Evolutionary conservation across 441 rosid species (phyloP), one percentile per base, ranked within the genome.

Genomic region (Gossypium gossypioides): DNA sequence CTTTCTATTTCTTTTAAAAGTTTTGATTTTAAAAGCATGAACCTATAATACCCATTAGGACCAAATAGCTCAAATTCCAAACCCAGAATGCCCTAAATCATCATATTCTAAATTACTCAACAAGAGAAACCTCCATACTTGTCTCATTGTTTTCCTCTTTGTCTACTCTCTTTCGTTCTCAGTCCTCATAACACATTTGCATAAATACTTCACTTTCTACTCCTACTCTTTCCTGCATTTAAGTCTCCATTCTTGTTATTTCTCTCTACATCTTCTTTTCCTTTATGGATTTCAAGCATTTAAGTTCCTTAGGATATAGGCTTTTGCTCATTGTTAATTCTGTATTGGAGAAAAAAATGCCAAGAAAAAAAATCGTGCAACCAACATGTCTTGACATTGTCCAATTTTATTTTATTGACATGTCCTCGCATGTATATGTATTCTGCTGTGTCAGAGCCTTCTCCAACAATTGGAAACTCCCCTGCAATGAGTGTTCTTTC

Each of bases 221-320:
- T 24, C 37, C 62, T 32, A 12, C 64, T 27, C 19, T 27, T 27
- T 59, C 64, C 19, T 27, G 40, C 64, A 27, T 27, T 27, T 25
- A 24, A n/a, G 42, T 29, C 64, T 25, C 8, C 19, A n/a, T 59
- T 59, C 64, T 59, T 59, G 42, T 27, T 13, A 3, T n/a, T 27
- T 59, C 21, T n/a, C 64, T 27, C 21, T 27, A 8, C 32, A n/a
- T 27, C 16, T 59, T 59, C 60, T 59, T 59, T 27, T 59, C n/a
- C 64, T 27, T 59, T 59, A 27, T 27, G 64, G 64, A 27, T 59
- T 59, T n/a, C 64, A 59, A 59, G 42, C 19, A 59, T n/a, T 57
- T 59, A 16, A 59, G 42, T 59, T 59, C 64, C 64, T 27, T 59
- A 59, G 18, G 40, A 27, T 59, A 6, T n/a, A 6, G 64, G 42